Base-by-base conservation (phyloP, 1,284 basidiomycete species). In the Ganoderma lingzhi region DNA sequence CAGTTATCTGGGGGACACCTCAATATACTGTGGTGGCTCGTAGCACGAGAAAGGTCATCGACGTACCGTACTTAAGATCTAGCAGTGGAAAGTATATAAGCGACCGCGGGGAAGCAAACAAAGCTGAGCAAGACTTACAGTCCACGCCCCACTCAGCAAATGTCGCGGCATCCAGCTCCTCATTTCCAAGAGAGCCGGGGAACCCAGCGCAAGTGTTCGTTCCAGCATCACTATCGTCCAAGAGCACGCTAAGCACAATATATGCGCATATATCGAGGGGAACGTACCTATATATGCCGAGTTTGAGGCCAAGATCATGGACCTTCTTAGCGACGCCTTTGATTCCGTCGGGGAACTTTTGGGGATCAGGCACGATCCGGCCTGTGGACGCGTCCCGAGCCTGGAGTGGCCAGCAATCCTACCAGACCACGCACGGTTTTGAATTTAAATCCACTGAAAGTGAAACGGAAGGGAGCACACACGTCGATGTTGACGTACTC, bases 401-500 rank as follows among this genome's bases (percentile, higher is more conserved):
- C 73, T 73, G 81, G 62, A 82, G 72, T 6, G 86, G 76, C 87
- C 87, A 89, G 70, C 86, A 87, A 71, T 89, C 87, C 87, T 88
- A 66, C 32, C 65, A 41, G 63, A 55, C 1, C 62, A 55, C 1
- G 41, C 14, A 12, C 8, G 37, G 51, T n/a, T n/a, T n/a, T n/a
- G n/a, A n/a, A n/a, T n/a, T n/a, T 32, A 48, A 32, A 37, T 32
- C 39, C n/a, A 62, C 28, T 41, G 62, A 8, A 44, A 19, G 19
- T n/a, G 41, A 42, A 39, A 9, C 28, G 8, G 56, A 8, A 35
- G 70, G 32, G 6, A 42, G 17, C n/a, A 41, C 55, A 61, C 72
- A 86, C 86, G 76, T 88, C 87, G 64, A 88, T 86, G 76, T 88
- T 87, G 65, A 88, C 79, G 73, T 87, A 88, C 73, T 85, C 75